phyloP scores from a whole-genome alignment of 208 protist species.

The Crithidia sp. region DNA sequence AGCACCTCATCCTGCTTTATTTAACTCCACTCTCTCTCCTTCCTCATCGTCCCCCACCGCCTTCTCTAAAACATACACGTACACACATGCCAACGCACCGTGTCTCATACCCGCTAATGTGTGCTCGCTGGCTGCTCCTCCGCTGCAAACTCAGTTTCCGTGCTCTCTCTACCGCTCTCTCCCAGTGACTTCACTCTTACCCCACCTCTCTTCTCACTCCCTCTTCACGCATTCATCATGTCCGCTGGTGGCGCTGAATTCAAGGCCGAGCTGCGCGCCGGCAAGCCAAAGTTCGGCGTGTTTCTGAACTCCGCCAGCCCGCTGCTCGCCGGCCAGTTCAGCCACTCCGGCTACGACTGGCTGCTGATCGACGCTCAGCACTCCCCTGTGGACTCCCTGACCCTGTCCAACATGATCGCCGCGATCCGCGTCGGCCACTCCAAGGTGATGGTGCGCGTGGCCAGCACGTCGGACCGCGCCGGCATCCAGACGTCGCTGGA shows the following conservation, averaged over 20 bases:
- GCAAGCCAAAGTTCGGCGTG: conserved; percentile 84
- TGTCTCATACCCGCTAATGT: no score
- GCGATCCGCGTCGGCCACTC: conserved; percentile 68
- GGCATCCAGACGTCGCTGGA: conserved; percentile 84
- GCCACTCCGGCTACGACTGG: conserved; percentile 86
- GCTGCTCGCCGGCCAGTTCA: conserved; percentile 80
- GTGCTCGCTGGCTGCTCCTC: no score
- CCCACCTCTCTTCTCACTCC: not conserved
- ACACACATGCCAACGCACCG: not conserved
- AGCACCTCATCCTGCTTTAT: not conserved
- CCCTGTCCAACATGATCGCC: conserved; percentile 66
- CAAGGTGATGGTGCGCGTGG: conserved; percentile 76
- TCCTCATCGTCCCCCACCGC: not conserved
- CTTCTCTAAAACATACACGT: not conserved
- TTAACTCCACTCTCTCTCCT: not conserved
- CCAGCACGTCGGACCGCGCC: conserved; percentile 69
- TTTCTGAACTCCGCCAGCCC: conserved; percentile 79
- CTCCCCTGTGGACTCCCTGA: conserved; percentile 64
- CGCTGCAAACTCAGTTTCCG: no score
- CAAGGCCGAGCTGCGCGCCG: conserved; percentile 78
- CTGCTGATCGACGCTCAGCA: conserved; percentile 82
- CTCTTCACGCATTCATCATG: conserved; percentile 30
- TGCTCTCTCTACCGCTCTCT: not conserved
- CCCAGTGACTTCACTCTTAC: not conserved
- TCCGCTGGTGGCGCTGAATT: conserved; percentile 77